Base-by-base conservation (phyloP, 2,329 filamentous ascomycete genomes). In the Clarireedia monteithiana region DNA sequence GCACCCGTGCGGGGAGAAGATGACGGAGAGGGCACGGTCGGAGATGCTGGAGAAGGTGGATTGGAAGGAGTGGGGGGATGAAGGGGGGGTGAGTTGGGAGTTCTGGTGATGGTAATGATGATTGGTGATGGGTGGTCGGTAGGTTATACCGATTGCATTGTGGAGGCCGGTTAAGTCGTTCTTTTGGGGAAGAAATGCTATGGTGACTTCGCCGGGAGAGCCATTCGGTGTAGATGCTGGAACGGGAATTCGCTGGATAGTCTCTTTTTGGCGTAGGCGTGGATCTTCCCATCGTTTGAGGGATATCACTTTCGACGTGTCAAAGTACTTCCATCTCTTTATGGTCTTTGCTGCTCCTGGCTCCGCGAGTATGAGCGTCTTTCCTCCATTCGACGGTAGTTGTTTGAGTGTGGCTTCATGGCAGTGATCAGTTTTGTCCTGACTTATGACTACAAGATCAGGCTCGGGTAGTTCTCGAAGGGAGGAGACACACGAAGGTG, bases 131-230 rank as follows among this genome's bases (percentile, higher is more conserved):
- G 24, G 62, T 39, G 85, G 78, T 17, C 79, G 78, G 66, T 89
- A 90, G 1, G 86, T 90, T 62, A 90, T 86, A 14, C 82, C 85
- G 60, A 89, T 78, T 10, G 84, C 85, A 56, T 81, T 81, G 65
- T 88, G 84, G 0, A 86, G 65, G 3, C 80, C 78, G 6, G 79
- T 80, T 4, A 84, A 63, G 63, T 88, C 83, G 48, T 75, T 70
- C 64, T 79, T 82, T 53, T 84, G 80, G 0, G 79, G 73, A 30
- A 89, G 77, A 67, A 83, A 83, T 1, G 84, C 75, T n/a, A 90
- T 75, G 0, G 85, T 88, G n/a, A 89, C 76, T 70, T 89, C 84
- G 17, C 86, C 86, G 7, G 76, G 72, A 14, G 75, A 70, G 5
- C 81, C 83, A 24, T 75, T 74, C 0, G 76, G 69, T 2, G 75